A percentile compares a stretch with the other conserved stretches of the same genome.
phyloP scores from a whole-genome alignment of 2,329 filamentous ascomycete species.

The Clarireedia hainanense region DNA sequence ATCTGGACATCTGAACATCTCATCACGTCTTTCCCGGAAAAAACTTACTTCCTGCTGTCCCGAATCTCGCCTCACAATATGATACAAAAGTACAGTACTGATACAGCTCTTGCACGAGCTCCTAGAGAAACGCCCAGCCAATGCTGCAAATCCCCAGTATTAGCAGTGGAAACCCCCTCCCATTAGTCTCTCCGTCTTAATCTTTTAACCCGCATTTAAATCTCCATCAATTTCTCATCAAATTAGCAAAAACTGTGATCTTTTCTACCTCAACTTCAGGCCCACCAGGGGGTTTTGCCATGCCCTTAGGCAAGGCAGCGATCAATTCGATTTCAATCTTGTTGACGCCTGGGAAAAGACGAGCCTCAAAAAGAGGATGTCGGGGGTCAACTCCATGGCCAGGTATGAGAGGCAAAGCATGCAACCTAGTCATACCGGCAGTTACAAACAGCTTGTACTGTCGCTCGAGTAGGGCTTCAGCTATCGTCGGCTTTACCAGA shows the following conservation, averaged over 20 bases:
- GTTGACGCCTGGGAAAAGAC: conserved; percentile 65
- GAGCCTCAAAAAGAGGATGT: conserved; percentile 68
- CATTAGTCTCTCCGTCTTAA: not conserved
- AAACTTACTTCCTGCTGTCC: no score
- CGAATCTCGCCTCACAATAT: no score
- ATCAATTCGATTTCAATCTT: conserved; percentile 72
- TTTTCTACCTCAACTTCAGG: conserved; percentile 70
- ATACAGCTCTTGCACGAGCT: not conserved
- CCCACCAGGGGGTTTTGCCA: conserved; percentile 45
- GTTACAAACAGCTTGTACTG: conserved; percentile 72
- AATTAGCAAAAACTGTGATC: conserved; percentile 66
- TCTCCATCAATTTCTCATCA: conserved; percentile 38
- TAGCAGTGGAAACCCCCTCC: not conserved
- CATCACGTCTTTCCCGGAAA: no score
- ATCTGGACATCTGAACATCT: not conserved
- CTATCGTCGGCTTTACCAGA: conserved; percentile 61
- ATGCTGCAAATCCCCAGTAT: not conserved
- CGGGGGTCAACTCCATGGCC: conserved; percentile 46
- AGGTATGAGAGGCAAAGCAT: conserved; percentile 38
- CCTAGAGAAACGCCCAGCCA: not conserved
- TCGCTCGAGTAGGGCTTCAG: conserved; percentile 54
- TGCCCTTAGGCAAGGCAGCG: conserved; percentile 56
- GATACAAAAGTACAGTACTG: not conserved
- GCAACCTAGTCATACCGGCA: conserved; percentile 56
- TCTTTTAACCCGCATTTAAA: not conserved